Evolutionary conservation across 257 asterid species (phyloP).

Genomic region (Phtheirospermum japonicum): DNA sequence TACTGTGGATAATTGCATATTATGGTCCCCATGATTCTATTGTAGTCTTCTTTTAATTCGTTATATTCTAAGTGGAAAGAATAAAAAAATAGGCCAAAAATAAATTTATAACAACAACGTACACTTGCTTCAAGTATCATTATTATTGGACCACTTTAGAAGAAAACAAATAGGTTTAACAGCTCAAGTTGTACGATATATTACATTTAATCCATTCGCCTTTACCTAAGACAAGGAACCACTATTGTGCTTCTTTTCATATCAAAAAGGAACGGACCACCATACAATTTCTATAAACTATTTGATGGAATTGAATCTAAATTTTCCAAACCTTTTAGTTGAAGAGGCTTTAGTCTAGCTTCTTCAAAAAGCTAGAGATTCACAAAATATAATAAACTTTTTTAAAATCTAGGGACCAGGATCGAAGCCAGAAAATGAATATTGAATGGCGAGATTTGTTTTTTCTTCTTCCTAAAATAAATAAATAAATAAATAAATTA

Average conservation of each 20-base stretch:
- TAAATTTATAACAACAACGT: neutral
- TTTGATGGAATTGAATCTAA: neutral
- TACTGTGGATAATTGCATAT: neutral
- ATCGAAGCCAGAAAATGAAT: no score
- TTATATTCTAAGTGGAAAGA: neutral
- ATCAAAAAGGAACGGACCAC: neutral
- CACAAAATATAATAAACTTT: no score
- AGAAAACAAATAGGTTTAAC: conserved; percentile 28
- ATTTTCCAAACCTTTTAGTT: neutral
- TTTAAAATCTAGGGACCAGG: no score
- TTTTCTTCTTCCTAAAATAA: no score
- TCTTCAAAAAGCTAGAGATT: no score
- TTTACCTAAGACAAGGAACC: conserved; percentile 10
- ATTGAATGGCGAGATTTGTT: no score
- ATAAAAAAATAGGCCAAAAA: no score
- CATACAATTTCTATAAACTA: neutral
- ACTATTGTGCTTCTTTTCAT: conserved; percentile 4
- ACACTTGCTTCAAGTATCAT: conserved; percentile 5
- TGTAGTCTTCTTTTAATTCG: neutral
- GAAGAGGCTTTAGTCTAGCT: neutral
- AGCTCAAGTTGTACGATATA: conserved; percentile 36
- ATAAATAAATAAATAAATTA: no score
- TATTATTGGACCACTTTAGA: conserved; percentile 35
- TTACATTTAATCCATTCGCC: conserved; percentile 4
- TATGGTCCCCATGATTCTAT: conserved; percentile 40